These are phyloP conservation scores for Fusarium zealandicum DNA, from an alignment of 2,329 filamentous ascomycete genomes.

Conservation along the genomic window DNA sequence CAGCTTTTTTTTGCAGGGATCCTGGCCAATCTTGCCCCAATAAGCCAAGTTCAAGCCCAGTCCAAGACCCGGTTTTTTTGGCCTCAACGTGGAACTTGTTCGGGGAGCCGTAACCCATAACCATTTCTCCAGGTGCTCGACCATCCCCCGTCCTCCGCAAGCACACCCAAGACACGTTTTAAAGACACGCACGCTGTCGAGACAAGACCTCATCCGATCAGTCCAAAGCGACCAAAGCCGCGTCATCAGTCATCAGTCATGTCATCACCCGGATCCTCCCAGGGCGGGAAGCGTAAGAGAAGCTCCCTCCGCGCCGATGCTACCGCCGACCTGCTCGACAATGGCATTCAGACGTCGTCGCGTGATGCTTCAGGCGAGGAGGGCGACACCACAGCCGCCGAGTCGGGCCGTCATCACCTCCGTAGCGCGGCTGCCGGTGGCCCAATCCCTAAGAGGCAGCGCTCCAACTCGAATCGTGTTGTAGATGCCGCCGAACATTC, in stretches of 20 bases:
- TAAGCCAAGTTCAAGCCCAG: conserved; percentile 27
- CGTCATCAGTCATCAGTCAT: conserved; percentile 30
- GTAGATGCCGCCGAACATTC: conserved; percentile 54
- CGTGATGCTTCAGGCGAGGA: conserved; percentile 86
- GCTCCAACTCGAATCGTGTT: conserved; percentile 66
- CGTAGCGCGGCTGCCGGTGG: conserved; percentile 60
- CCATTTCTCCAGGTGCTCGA: conserved; percentile 30
- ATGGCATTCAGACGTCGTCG: conserved; percentile 72
- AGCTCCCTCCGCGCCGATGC: conserved; percentile 60
- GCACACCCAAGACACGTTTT: conserved; percentile 11
- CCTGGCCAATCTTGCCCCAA: conserved; percentile 16
- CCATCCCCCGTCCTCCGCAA: conserved; percentile 11
- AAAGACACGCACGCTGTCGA: conserved; percentile 3
- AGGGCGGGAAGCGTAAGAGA: conserved; percentile 82
- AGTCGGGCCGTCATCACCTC: conserved; percentile 66
- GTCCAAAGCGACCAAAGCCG: conserved; percentile 27
- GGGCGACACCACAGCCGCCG: conserved; percentile 73
- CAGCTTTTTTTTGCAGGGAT: conserved; percentile 33
- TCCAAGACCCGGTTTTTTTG: conserved; percentile 31
- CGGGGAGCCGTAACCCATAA: conserved; percentile 24
- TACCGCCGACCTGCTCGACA: conserved; percentile 55
- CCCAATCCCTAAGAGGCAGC: conserved; percentile 78
- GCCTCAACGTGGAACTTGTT: conserved; percentile 35
- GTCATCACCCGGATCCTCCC: conserved; percentile 58
- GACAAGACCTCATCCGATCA: conserved; percentile 21